Conservation (phyloP, 768 basidiomycete species). For the Tulasnella calospora region DNA sequence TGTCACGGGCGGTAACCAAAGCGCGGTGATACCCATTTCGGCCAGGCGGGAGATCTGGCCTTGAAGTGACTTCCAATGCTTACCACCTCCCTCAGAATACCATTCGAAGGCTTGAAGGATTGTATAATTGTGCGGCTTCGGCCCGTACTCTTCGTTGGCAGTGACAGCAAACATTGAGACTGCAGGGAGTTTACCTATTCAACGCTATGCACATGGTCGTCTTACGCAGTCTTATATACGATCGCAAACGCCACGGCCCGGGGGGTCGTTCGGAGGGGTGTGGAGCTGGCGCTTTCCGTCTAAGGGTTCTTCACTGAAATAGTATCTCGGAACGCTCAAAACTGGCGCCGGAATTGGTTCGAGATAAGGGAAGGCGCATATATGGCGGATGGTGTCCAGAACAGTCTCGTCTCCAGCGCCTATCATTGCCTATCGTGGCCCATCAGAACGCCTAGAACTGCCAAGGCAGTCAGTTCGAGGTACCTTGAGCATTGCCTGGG, state of each 20-base stretch:
- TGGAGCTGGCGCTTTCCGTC: background rate
- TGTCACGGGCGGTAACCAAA: conserved; percentile 79
- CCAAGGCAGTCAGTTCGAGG: background rate
- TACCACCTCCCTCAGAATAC: conserved; percentile 26
- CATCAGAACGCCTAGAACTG: background rate
- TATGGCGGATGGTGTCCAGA: background rate
- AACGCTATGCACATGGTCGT: background rate
- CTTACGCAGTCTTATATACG: background rate
- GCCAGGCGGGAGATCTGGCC: conserved; percentile 57
- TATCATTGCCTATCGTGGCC: background rate
- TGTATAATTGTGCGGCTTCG: conserved; percentile 18
- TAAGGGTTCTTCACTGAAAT: background rate
- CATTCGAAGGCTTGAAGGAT: conserved; percentile 25
- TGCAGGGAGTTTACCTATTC: background rate
- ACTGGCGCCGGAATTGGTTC: background rate
- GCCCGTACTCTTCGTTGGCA: conserved; percentile 6
- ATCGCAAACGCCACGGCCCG: background rate
- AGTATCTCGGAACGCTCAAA: background rate
- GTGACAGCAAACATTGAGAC: background rate
- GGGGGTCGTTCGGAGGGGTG: background rate
- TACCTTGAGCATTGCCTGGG: background rate
- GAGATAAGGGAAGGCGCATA: background rate
- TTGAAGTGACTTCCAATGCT: conserved; percentile 62
- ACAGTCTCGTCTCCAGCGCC: background rate
- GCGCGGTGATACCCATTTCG: conserved; percentile 68